Conservation (phyloP, 1,284 basidiomycete species). For the Rhodotorula sp. region DNA sequence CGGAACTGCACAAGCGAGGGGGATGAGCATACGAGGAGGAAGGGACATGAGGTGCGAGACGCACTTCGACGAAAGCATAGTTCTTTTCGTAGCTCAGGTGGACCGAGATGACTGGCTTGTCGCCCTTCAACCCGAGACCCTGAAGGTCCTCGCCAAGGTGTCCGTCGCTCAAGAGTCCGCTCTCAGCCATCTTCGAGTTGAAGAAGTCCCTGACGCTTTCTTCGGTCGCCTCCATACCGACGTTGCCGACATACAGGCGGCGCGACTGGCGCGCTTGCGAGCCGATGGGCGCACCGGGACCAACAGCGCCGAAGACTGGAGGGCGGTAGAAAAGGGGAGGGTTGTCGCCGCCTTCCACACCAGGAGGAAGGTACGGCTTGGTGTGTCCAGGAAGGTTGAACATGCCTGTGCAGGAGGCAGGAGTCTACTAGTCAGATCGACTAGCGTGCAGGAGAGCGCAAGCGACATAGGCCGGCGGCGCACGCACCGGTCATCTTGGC, state of each 20-base stretch:
- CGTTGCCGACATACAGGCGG: slow-evolving; percentile 91
- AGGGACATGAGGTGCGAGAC: slow-evolving; percentile 36
- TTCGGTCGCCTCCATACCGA: slow-evolving; percentile 87
- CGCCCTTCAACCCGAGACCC: slow-evolving; percentile 37
- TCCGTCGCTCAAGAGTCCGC: slow-evolving; percentile 56
- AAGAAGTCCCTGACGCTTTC: slow-evolving; percentile 86
- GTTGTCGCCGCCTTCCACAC: slow-evolving; percentile 57
- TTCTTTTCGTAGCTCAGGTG: slow-evolving; percentile 98
- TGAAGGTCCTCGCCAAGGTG: slow-evolving; percentile 39
- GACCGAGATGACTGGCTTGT: slow-evolving; percentile 73
- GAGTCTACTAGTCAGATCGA: neutral
- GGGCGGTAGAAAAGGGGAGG: slow-evolving; percentile 41
- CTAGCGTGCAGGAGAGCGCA: neutral
- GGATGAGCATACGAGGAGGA: neutral
- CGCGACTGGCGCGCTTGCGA: slow-evolving; percentile 77
- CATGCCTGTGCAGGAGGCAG: slow-evolving; percentile 58
- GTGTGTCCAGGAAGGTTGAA: slow-evolving; percentile 91
- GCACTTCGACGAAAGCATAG: slow-evolving; percentile 92
- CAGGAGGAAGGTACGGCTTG: slow-evolving; percentile 71
- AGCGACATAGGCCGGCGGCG: neutral
- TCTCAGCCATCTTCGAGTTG: slow-evolving; percentile 89
- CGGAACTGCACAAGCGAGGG: slow-evolving; percentile 68
- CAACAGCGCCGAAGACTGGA: slow-evolving; percentile 28
- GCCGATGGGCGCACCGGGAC: slow-evolving; percentile 40
- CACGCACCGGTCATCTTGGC: slow-evolving; percentile 89